phyloP scores from a whole-genome alignment of 345 rosid genomes.

The Salix caprea region DNA sequence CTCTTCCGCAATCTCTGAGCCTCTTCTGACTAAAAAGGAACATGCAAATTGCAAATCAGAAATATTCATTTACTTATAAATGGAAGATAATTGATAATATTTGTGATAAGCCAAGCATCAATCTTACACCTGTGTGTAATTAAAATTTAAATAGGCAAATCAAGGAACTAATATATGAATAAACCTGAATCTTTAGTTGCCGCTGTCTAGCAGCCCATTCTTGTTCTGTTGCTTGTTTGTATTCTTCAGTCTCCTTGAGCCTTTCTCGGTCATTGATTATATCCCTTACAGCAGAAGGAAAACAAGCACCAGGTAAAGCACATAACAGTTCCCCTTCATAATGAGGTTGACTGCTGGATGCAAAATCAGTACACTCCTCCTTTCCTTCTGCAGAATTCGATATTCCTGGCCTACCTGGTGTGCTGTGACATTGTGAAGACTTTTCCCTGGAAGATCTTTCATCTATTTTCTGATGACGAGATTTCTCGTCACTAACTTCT shows the following conservation, averaged over 20 bases:
- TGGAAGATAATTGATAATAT: not conserved
- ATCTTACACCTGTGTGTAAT: not conserved
- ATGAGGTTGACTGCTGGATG: conserved; percentile 13
- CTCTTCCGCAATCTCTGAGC: conserved; percentile 65
- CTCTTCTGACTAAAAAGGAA: conserved; percentile 66
- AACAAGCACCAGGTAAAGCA: conserved; percentile 20
- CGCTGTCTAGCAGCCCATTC: conserved; percentile 81
- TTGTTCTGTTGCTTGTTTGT: conserved; percentile 71
- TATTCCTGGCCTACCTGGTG: conserved; percentile 14
- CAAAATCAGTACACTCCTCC: conserved; percentile 18
- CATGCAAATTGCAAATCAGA: not conserved
- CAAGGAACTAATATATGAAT: not conserved
- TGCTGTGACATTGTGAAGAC: conserved; percentile 17
- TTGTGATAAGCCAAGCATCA: not conserved
- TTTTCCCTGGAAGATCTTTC: conserved; percentile 3
- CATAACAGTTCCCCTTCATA: conserved; percentile 5
- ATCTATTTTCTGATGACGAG: not conserved
- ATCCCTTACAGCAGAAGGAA: conserved; percentile 23
- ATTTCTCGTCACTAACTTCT: conserved; percentile 9
- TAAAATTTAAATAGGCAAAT: not conserved
- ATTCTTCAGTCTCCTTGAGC: conserved; percentile 78
- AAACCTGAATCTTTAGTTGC: conserved; percentile 71
- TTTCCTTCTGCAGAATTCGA: conserved; percentile 12
- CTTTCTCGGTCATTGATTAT: conserved; percentile 65
- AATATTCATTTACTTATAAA: not conserved